Percentiles rank a stretch among this genome's conserved stretches.
Conservation (phyloP, 495 filamentous ascomycete genomes). For the Neurospora sublineolata region DNA sequence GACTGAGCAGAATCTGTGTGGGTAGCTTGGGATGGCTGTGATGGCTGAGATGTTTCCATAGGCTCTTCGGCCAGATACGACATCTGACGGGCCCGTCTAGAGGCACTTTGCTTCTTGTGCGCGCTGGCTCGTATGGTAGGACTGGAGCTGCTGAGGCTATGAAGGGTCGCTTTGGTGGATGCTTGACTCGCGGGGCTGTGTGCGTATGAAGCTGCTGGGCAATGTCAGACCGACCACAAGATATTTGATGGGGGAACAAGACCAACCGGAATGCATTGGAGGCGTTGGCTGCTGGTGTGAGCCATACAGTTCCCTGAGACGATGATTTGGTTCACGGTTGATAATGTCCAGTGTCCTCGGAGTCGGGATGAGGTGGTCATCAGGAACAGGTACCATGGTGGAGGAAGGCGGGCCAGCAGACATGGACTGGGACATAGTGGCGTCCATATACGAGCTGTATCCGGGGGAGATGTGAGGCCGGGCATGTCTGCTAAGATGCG, state of each 20-base stretch:
- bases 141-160: constrained; percentile 6
- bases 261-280: neutral
- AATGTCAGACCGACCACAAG: neutral
- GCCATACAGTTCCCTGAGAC: neutral
- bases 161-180: neutral
- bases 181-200: neutral
- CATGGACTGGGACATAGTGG: neutral
- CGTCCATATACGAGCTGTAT: constrained; percentile 1
- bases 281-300: neutral
- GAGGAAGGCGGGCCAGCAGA: neutral
- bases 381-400: neutral
- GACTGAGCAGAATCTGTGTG: constrained; percentile 1
- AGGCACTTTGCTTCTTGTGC: neutral
- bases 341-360: neutral
- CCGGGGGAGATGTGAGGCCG: neutral
- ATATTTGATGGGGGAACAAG: neutral
- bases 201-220: neutral
- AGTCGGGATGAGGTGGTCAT: neutral
- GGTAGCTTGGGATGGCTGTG: neutral
- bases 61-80: neutral
- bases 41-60: neutral
- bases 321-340: neutral
- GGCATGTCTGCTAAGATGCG: constrained; percentile 3
- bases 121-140: constrained; percentile 5
- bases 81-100: neutral